A percentile compares a stretch with the other conserved stretches of the same genome.
Evolutionary conservation across 1,139 yeast species (phyloP).

Genomic region (Nadsonia starkeyi-henricii): DNA sequence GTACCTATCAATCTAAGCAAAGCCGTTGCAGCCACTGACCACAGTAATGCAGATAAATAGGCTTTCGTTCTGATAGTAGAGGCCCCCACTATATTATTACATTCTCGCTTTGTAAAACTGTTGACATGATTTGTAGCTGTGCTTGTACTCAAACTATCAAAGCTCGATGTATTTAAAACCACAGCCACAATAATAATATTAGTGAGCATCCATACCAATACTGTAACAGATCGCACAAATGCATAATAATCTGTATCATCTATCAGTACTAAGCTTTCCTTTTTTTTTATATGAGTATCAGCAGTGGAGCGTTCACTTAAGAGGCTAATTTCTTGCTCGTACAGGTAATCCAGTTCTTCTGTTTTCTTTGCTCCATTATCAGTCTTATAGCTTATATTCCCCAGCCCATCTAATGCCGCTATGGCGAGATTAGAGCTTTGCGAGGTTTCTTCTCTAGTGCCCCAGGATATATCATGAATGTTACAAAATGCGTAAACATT

Average conservation of each 20-base stretch:
- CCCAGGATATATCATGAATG: constrained; percentile 80
- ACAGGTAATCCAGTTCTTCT: neutral
- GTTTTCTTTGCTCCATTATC: constrained; percentile 38
- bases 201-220: constrained; percentile 63
- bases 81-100: constrained; percentile 15
- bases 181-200: constrained; percentile 54
- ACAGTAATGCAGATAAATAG: constrained; percentile 59
- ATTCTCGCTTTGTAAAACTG: constrained; percentile 10
- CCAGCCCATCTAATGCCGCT: constrained; percentile 41
- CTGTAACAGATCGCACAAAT: constrained; percentile 62
- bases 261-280: constrained; percentile 13
- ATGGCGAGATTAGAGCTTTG: constrained; percentile 52
- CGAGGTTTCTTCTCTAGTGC: constrained; percentile 59
- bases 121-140: constrained; percentile 6
- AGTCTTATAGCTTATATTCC: constrained; percentile 44
- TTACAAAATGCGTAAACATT: constrained; percentile 77
- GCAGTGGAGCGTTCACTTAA: neutral
- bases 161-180: constrained; percentile 58
- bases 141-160: constrained; percentile 21
- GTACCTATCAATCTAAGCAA: constrained; percentile 50
- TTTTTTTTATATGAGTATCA: constrained; percentile 6
- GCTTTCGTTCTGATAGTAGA: constrained; percentile 23
- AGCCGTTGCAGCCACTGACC: constrained; percentile 70
- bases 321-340: neutral
- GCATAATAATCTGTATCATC: constrained; percentile 56